A percentile compares a stretch with the other conserved stretches of the same genome.
Evolutionary conservation across 805 yeast species (phyloP).

Genomic region (Blastobotrys attinorum): DNA sequence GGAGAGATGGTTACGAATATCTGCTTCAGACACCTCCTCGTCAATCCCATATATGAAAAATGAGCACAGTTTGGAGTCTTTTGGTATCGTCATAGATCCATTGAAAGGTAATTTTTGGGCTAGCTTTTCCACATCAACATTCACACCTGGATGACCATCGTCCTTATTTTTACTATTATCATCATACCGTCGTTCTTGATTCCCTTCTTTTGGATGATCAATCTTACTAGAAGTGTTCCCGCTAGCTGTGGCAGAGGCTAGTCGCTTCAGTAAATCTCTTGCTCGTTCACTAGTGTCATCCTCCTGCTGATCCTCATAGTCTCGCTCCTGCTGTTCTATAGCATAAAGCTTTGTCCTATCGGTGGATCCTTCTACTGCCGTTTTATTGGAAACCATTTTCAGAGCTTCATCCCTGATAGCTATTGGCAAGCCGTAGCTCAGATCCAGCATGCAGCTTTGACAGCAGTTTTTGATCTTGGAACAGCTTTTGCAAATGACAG

Average conservation of each 20-base stretch:
- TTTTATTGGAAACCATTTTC: constrained; percentile 52
- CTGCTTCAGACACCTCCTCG: constrained; percentile 57
- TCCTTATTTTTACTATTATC: constrained; percentile 3
- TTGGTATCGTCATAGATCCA: constrained; percentile 44
- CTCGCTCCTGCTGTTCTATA: constrained; percentile 24
- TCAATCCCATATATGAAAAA: constrained; percentile 72
- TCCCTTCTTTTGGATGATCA: constrained; percentile 5
- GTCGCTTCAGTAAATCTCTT: constrained; percentile 41
- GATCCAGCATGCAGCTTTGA: constrained; percentile 78
- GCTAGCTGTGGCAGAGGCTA: constrained; percentile 31
- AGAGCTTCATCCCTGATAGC: constrained; percentile 73
- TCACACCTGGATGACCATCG: constrained; percentile 11
- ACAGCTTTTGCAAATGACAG: constrained; percentile 73
- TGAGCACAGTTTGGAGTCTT: constrained; percentile 39
- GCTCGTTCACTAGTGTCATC: constrained; percentile 36
- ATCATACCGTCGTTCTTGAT: constrained; percentile 6
- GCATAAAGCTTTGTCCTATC: constrained; percentile 49
- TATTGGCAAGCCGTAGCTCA: constrained; percentile 73
- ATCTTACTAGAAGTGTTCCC: constrained; percentile 3
- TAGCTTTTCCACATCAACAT: constrained; percentile 40
- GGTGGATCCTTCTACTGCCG: constrained; percentile 30
- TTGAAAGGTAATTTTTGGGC: constrained; percentile 60
- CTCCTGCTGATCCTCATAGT: constrained; percentile 19
- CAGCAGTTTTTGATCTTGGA: constrained; percentile 76
- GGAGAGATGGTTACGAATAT: constrained; percentile 39